Conservation (phyloP, 306 rosid genomes). For the Prunus armeniaca region DNA sequence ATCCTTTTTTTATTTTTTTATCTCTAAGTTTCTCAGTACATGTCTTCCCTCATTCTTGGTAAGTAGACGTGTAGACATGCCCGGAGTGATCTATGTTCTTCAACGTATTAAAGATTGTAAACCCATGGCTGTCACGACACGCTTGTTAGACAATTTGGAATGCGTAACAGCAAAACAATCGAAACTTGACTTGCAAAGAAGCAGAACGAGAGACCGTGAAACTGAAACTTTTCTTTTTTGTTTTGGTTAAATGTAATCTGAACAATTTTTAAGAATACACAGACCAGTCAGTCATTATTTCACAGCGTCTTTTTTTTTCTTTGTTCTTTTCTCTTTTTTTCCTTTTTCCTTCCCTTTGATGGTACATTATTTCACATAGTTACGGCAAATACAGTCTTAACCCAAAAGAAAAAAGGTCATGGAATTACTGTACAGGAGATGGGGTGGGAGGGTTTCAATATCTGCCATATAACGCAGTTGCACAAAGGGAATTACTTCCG, state of each 20-base stretch:
- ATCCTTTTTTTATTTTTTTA: no score
- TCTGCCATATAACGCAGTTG: constrained; percentile 7
- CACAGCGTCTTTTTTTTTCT: not conserved
- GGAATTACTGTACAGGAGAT: constrained; percentile 26
- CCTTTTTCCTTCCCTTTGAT: no score
- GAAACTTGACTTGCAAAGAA: not conserved
- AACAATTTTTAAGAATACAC: not conserved
- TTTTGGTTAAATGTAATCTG: not conserved
- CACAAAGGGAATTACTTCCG: constrained; percentile 38
- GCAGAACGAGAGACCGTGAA: not conserved
- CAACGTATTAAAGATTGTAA: no score
- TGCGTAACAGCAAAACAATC: not conserved
- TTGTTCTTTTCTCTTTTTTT: no score
- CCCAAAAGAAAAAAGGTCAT: not conserved
- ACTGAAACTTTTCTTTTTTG: not conserved
- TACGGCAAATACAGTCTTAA: not conserved
- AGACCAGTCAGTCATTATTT: constrained; percentile 5
- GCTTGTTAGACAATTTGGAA: no score
- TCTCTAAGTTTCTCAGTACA: no score
- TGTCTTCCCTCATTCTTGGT: no score
- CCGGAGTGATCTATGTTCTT: no score
- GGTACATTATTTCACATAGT: constrained; percentile 12
- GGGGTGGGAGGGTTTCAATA: not conserved
- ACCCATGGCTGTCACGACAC: no score
- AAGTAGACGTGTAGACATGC: no score